Percentiles rank a stretch among this genome's conserved stretches.
These are phyloP conservation scores for Suzukiozyma palmioleophila DNA, from an alignment of 1,139 yeast species.

Conservation along the genomic window DNA sequence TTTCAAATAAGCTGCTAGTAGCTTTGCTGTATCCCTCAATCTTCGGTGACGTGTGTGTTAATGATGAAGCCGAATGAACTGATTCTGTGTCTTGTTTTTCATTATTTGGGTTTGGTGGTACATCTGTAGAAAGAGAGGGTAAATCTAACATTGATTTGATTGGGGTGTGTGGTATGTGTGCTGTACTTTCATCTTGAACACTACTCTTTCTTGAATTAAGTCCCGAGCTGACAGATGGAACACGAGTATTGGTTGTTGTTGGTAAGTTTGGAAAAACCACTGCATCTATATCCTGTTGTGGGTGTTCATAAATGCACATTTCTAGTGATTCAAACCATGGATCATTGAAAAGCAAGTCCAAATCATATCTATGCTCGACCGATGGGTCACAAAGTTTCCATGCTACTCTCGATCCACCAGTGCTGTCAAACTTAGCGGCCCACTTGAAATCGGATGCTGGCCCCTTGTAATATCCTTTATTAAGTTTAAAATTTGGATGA, in stretches of 20 bases:
- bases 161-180: conserved; percentile 1
- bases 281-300: conserved; percentile 43
- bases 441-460: conserved; percentile 67
- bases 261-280: conserved; percentile 23
- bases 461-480: conserved; percentile 38
- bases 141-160: conserved; percentile 2
- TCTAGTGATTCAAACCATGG: conserved; percentile 62
- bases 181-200: background rate
- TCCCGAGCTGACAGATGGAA: background rate
- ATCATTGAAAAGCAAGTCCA: conserved; percentile 53
- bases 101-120: background rate
- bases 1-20: background rate
- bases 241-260: background rate
- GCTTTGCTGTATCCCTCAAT: background rate
- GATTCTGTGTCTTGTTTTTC: conserved; percentile 5
- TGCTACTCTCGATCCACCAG: conserved; percentile 63
- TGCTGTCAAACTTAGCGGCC: conserved; percentile 55
- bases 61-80: conserved; percentile 8
- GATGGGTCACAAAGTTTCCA: conserved; percentile 75
- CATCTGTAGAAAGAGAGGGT: background rate
- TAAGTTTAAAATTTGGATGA: conserved; percentile 52
- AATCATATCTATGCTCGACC: conserved; percentile 46
- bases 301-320: conserved; percentile 56
- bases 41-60: conserved; percentile 6
- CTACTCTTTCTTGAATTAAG: conserved; percentile 1